Conservation (phyloP, 179 eudicot genomes). For the Spinacia oleracea region DNA sequence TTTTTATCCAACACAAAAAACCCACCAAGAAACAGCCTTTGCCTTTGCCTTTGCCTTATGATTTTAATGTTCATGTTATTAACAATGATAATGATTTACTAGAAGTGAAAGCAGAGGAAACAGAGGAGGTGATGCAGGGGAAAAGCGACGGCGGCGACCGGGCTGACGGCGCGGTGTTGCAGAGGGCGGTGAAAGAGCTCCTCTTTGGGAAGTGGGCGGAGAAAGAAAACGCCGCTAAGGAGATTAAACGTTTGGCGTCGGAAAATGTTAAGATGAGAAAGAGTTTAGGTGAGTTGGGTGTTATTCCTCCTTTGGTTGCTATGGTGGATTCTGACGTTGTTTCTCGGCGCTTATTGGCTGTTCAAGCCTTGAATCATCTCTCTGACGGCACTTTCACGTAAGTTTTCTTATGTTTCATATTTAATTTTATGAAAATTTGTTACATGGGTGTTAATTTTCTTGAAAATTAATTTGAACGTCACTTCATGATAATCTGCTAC, state of each 20-base stretch:
- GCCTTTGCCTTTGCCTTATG: too few species aligned
- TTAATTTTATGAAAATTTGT: background rate
- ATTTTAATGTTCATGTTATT: background rate
- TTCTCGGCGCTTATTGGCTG: conserved; percentile 47
- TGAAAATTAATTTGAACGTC: background rate
- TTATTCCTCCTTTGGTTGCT: conserved; percentile 63
- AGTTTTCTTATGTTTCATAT: conserved; percentile 27
- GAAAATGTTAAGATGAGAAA: conserved; percentile 39
- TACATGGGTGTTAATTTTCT: background rate
- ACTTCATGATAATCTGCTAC: background rate
- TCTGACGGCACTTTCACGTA: conserved; percentile 71
- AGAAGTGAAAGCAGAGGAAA: conserved; percentile 1
- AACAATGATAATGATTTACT: background rate
- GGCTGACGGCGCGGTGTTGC: conserved; percentile 31
- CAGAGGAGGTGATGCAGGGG: conserved; percentile 24
- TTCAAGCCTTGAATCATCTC: conserved; percentile 55
- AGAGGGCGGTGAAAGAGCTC: conserved; percentile 64
- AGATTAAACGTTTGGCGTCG: conserved; percentile 49
- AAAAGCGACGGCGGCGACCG: background rate
- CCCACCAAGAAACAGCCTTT: conserved; percentile 22
- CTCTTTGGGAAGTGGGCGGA: conserved; percentile 71
- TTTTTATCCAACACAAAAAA: conserved; percentile 23
- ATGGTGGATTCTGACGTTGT: conserved; percentile 52
- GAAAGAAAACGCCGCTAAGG: conserved; percentile 55
- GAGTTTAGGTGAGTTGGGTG: conserved; percentile 69